A percentile compares a stretch with the other conserved stretches of the same genome.
These are phyloP conservation scores for Fomitiporia mediterranea DNA, from an alignment of 1,284 basidiomycete species.

Conservation along the genomic window DNA sequence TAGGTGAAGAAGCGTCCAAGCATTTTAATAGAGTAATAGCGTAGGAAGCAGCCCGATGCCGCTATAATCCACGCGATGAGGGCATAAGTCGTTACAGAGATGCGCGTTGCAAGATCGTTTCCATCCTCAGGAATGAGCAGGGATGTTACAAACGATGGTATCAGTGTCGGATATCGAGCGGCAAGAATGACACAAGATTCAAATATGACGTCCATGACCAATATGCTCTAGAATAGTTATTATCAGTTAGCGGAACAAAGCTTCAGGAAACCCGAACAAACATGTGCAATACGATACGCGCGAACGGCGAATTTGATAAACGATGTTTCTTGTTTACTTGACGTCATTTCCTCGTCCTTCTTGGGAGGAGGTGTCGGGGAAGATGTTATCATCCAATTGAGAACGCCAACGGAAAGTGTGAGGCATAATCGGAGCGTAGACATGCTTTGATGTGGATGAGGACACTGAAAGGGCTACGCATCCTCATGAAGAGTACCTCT, in stretches of 20 bases:
- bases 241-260: background rate
- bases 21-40: background rate
- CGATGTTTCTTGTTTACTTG: background rate
- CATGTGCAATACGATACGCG: background rate
- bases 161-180: background rate
- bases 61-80: background rate
- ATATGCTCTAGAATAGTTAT: background rate
- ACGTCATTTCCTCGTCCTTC: background rate
- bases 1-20: background rate
- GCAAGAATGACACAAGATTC: background rate
- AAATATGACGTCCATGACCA: background rate
- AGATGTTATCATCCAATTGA: background rate
- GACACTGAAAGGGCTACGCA: no score
- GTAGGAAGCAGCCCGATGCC: background rate
- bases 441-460: no score
- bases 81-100: background rate
- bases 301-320: background rate
- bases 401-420: background rate
- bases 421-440: background rate
- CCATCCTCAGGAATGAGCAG: background rate
- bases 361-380: background rate
- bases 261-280: background rate
- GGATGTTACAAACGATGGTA: background rate
- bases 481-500: no score
- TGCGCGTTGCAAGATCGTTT: background rate